Evolutionary conservation across 495 filamentous ascomycete species (phyloP).

Genomic region (Aspergillus kassunensis): DNA sequence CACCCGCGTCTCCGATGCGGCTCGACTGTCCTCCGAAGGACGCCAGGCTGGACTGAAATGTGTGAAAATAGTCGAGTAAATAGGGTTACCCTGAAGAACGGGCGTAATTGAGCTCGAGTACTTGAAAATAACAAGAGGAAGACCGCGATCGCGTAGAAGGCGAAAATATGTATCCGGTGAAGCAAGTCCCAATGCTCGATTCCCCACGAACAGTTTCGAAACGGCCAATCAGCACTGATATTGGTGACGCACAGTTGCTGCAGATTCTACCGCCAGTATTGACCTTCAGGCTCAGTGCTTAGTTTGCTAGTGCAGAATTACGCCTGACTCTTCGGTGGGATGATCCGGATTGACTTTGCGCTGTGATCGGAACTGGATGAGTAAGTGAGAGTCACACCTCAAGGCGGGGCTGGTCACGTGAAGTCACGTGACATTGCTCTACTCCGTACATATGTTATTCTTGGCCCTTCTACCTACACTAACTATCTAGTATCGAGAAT

Average conservation of each 20-base stretch:
- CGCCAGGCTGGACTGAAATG: conserved; percentile 37
- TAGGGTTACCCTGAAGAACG: not conserved
- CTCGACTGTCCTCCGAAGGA: conserved; percentile 33
- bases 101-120: not conserved
- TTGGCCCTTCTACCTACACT: not conserved
- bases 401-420: not conserved
- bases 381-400: not conserved
- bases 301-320: not conserved
- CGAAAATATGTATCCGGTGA: conserved; percentile 1
- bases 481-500: too few relatives aligned
- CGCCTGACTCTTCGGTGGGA: not conserved
- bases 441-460: not conserved
- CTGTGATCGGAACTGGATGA: not conserved
- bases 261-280: not conserved
- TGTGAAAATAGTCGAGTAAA: not conserved
- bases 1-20: conserved; percentile 35
- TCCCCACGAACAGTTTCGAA: not conserved
- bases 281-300: not conserved
- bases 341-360: conserved; percentile 5
- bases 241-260: not conserved
- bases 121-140: not conserved
- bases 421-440: not conserved
- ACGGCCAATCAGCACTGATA: not conserved
- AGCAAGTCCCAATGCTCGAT: not conserved
- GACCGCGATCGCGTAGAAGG: not conserved